These are phyloP conservation scores for Hypoxylon subgilvum DNA, from an alignment of 495 filamentous ascomycete genomes.

Conservation along the genomic window DNA sequence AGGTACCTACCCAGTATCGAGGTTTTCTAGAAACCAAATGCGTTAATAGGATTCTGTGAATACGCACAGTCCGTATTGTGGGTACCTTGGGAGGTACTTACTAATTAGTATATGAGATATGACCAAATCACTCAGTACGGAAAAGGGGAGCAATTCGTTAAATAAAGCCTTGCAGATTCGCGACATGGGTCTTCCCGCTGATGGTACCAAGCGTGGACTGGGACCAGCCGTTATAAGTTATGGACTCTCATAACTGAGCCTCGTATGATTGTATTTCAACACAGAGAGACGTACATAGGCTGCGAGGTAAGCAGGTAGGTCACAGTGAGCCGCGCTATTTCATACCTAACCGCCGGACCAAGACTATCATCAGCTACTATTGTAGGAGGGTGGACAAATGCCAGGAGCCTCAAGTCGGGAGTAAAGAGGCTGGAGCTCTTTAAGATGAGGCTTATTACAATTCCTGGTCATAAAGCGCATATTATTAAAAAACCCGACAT, in stretches of 20 bases:
- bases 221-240: background rate
- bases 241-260: background rate
- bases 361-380: background rate
- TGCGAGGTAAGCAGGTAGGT: no score
- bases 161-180: constrained; percentile 23
- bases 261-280: constrained; percentile 19
- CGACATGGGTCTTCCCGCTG: constrained; percentile 18
- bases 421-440: constrained; percentile 7
- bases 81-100: no score
- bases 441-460: constrained; percentile 37
- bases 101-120: no score
- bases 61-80: no score
- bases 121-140: constrained; percentile 10
- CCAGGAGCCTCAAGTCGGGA: constrained; percentile 24
- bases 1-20: background rate
- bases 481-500: constrained; percentile 16
- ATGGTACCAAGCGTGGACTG: constrained; percentile 5
- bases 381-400: constrained; percentile 20
- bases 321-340: constrained; percentile 23
- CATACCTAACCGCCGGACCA: background rate
- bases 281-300: constrained; percentile 17
- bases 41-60: no score
- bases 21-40: no score
- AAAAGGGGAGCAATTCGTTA: constrained; percentile 9
- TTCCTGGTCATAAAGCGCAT: constrained; percentile 20